Evolutionary conservation across 2,329 filamentous ascomycete genomes (phyloP).

Genomic region (Penicillium corylophilum): DNA sequence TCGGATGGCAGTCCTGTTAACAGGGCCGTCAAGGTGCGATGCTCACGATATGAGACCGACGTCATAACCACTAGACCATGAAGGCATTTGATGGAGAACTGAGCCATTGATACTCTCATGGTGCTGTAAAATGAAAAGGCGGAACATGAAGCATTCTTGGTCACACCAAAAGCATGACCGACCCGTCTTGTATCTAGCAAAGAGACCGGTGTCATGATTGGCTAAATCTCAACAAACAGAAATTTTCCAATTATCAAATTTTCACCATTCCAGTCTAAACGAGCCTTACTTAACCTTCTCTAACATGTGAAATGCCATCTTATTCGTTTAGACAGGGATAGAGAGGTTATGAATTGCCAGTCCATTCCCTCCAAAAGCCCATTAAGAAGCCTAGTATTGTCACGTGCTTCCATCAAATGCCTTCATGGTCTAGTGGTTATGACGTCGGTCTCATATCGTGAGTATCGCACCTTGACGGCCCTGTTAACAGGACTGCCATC

Average conservation of each 20-base stretch:
- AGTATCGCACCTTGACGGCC: constrained; percentile 16
- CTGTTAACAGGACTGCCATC: constrained; percentile 26
- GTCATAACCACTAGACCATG: constrained; percentile 28
- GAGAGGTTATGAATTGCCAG: no score
- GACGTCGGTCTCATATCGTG: constrained; percentile 26
- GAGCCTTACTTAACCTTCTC: no score
- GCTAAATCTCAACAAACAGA: no score
- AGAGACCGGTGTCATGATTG: no score
- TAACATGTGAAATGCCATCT: no score
- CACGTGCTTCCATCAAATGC: constrained; percentile 1
- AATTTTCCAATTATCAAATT: no score
- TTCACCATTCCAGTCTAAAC: no score
- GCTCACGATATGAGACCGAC: constrained; percentile 23
- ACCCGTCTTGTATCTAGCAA: no score
- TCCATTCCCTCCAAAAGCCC: neutral
- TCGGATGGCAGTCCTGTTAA: constrained; percentile 25
- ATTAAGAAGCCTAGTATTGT: neutral
- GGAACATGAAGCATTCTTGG: neutral
- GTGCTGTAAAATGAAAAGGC: neutral
- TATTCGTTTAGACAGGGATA: no score
- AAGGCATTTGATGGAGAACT: constrained; percentile 5
- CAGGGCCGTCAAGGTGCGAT: constrained; percentile 20
- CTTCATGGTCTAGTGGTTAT: constrained; percentile 27
- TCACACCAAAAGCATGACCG: no score
- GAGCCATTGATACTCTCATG: neutral